A percentile compares a stretch with the other conserved stretches of the same genome.
Evolutionary conservation across 352 stramenopile species (phyloP).

Genomic region (Globisporangium sylvaticum): DNA sequence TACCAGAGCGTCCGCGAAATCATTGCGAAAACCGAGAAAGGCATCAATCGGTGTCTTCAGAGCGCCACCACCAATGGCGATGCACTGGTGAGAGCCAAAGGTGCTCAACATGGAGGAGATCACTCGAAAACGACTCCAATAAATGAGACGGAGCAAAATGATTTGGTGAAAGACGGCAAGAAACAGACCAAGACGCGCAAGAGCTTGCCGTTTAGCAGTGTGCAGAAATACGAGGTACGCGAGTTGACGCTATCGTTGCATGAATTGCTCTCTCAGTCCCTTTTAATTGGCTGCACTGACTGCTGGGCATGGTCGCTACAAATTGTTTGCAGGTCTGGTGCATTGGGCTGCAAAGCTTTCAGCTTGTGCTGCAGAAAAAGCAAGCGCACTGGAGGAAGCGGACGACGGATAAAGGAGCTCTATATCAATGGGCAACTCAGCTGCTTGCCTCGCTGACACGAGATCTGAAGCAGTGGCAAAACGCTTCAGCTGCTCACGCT

Average conservation of each 20-base stretch:
- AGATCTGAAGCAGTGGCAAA: conserved; percentile 19
- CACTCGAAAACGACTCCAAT: neutral
- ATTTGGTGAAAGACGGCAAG: conserved; percentile 4
- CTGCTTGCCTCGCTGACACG: conserved; percentile 3
- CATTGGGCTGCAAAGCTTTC: conserved; percentile 39
- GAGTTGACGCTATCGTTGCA: neutral
- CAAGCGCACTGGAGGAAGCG: conserved; percentile 15
- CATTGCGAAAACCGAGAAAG: conserved; percentile 42
- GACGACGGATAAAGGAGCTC: conserved; percentile 6
- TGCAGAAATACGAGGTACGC: conserved; percentile 10
- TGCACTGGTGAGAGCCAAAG: neutral
- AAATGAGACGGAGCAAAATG: neutral
- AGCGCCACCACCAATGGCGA: neutral
- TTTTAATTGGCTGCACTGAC: neutral
- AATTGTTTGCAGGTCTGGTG: conserved; percentile 28
- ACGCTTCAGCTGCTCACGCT: conserved; percentile 17
- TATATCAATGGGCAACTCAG: neutral
- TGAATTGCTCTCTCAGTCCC: neutral
- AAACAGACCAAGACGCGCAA: conserved; percentile 7
- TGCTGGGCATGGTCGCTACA: neutral
- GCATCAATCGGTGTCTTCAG: conserved; percentile 37
- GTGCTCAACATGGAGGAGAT: neutral
- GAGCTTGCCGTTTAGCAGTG: neutral
- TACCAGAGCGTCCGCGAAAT: conserved; percentile 25
- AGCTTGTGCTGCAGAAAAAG: conserved; percentile 23